phyloP scores from a whole-genome alignment of 495 filamentous ascomycete species.

The Trichodelitschia bisporula region DNA sequence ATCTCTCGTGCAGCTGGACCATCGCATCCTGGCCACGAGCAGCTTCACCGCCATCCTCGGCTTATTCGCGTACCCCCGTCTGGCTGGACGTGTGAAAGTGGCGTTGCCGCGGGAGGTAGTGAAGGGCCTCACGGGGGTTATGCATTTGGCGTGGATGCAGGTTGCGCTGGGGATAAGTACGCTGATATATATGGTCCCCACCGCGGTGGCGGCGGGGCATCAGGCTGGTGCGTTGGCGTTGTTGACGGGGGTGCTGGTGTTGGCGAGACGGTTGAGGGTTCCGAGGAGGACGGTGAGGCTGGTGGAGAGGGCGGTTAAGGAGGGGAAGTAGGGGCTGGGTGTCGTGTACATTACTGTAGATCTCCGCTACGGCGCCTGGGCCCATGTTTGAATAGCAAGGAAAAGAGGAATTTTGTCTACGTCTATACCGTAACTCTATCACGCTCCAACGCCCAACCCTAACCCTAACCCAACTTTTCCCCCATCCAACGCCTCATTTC shows the following conservation, averaged over 20 bases:
- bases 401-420: too few relatives aligned
- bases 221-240: constrained; percentile 79
- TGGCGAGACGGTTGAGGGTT: constrained; percentile 39
- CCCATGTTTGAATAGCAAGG: too few relatives aligned
- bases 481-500: constrained; percentile 17
- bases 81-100: constrained; percentile 24
- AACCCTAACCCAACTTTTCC: too few relatives aligned
- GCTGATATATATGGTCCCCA: constrained; percentile 77
- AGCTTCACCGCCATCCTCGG: constrained; percentile 64
- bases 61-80: constrained; percentile 51
- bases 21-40: constrained; percentile 72
- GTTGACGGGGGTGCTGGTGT: constrained; percentile 53
- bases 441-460: too few relatives aligned
- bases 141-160: constrained; percentile 64
- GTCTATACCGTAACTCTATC: too few relatives aligned
- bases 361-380: too few relatives aligned
- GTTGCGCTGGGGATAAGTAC: constrained; percentile 70
- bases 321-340: too few relatives aligned
- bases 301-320: too few relatives aligned
- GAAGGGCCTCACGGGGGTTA: constrained; percentile 52
- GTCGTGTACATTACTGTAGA: too few relatives aligned
- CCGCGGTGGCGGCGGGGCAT: constrained; percentile 67
- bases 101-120: constrained; percentile 36
- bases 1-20: constrained; percentile 77
- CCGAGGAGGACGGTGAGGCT: constrained; percentile 22